Base-by-base conservation (phyloP, 2,329 filamentous ascomycete genomes). In the Rhexocercosporidium sp. region DNA sequence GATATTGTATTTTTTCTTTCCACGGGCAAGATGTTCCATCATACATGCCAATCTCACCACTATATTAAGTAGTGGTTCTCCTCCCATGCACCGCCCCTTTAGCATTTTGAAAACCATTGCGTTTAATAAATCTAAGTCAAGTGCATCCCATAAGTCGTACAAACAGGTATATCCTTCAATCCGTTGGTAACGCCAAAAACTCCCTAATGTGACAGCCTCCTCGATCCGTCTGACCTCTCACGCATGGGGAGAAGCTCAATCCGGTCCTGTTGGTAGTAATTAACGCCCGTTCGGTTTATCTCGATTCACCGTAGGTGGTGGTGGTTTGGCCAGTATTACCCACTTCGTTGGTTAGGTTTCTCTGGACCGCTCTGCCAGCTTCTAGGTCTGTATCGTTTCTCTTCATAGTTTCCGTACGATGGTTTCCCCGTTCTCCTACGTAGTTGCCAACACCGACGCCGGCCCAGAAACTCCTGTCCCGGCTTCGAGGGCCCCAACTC, bases 401-500 rank as follows among this genome's bases (percentile, higher is more conserved):
- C 27, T 65, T 31, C n/a, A 57, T n/a, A 3, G 64, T 41, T 46
- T 67, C 60, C 9, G 29, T 46, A 27, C 22, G 34, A 16, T 22
- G 31, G 53, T 53, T 64, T 12, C 49, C 31, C 29, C 29, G 31
- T 41, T 69, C 78, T 69, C 76, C 74, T 78, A 76, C 70, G 67
- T 77, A 76, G 29, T 68, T 73, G 41, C 76, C 76, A 1, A 74
- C 72, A 0, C 88, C 92, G 0, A 68, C 62, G 3, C 91, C 92
- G 20, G 92, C 89, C 83, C 91, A 93, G 78, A 94, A 97, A 0
- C 93, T 92, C 69, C 92, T 85, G 63, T 90, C 85, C 51, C 83
- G 82, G 74, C 87, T 92, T 60, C 94, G 85, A 0, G 93, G 90
- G 2, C 91, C 93, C 94, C 94, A 97, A 0, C 92, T 89, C 93